A percentile compares a stretch with the other conserved stretches of the same genome.
phyloP scores from a whole-genome alignment of 441 rosid genomes.

The Manihot esculenta region DNA sequence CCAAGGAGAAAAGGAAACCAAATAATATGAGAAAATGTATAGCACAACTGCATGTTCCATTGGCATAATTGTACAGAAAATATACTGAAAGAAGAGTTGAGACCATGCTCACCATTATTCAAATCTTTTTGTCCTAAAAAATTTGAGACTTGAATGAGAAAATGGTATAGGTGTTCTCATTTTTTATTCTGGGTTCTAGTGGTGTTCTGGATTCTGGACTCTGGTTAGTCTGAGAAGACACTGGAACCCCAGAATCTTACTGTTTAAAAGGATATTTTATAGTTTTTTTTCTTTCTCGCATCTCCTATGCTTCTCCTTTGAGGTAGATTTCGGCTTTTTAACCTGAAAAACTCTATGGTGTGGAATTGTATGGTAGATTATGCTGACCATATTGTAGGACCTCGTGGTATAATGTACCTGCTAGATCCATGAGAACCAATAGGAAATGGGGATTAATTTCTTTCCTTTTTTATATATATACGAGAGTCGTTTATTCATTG shows the following conservation, averaged over 20 bases:
- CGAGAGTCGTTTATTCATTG: too few species aligned
- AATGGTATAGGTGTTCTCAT: not conserved
- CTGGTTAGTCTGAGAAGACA: not conserved
- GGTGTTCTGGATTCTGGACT: not conserved
- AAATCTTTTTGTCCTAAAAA: constrained; percentile 11
- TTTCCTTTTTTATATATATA: too few species aligned
- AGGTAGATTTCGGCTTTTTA: not conserved
- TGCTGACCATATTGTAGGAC: too few species aligned
- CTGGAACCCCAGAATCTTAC: not conserved
- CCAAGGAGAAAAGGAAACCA: not conserved
- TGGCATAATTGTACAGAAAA: constrained; percentile 39
- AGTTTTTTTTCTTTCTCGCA: not conserved
- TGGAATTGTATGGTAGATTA: too few species aligned
- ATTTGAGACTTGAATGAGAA: constrained; percentile 7
- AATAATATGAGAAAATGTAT: constrained; percentile 23
- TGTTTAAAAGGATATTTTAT: not conserved
- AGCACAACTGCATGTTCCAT: constrained; percentile 26
- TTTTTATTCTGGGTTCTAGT: not conserved
- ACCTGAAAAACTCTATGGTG: not conserved
- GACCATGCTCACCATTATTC: not conserved
- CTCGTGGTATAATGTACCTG: too few species aligned
- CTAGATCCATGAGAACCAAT: too few species aligned
- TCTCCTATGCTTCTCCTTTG: not conserved
- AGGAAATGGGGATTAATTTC: too few species aligned
- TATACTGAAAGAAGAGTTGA: constrained; percentile 14